Conservation (phyloP, 257 asterid species). For the Cruciata laevipes region DNA sequence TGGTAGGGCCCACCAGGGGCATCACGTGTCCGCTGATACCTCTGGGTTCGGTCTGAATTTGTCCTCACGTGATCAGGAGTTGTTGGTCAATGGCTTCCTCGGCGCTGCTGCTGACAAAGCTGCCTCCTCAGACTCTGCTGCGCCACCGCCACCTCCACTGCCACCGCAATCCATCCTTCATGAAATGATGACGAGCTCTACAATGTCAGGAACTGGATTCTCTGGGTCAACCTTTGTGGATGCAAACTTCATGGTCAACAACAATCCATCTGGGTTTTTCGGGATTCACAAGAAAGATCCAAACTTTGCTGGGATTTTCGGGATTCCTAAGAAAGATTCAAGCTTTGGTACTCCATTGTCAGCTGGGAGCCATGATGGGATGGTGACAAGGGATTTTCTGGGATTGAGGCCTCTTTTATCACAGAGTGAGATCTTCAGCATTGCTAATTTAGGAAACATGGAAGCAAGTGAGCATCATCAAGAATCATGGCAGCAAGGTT, state of each 20-base stretch:
- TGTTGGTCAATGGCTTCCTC: constrained; percentile 49
- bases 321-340: constrained; percentile 16
- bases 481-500: constrained; percentile 53
- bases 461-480: constrained; percentile 22
- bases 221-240: constrained; percentile 41
- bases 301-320: constrained; percentile 11
- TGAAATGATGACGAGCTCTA: constrained; percentile 41
- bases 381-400: constrained; percentile 73
- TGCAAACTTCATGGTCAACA: constrained; percentile 11
- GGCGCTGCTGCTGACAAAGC: constrained; percentile 47
- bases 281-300: constrained; percentile 14
- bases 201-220: constrained; percentile 21
- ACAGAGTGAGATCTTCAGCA: constrained; percentile 47
- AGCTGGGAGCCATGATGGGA: constrained; percentile 36
- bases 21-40: constrained; percentile 55
- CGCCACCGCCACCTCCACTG: background rate
- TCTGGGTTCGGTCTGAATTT: constrained; percentile 52
- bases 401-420: constrained; percentile 61
- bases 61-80: constrained; percentile 64
- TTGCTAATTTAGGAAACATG: constrained; percentile 39
- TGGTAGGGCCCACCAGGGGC: constrained; percentile 37
- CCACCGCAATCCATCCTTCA: constrained; percentile 33
- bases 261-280: constrained; percentile 20
- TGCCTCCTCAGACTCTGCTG: background rate
- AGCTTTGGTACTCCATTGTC: constrained; percentile 15